Percentiles rank a stretch among this genome's conserved stretches.
Evolutionary conservation across 371 early-diverging fungal species (phyloP).

Genomic region (Chytridium lagenaria): DNA sequence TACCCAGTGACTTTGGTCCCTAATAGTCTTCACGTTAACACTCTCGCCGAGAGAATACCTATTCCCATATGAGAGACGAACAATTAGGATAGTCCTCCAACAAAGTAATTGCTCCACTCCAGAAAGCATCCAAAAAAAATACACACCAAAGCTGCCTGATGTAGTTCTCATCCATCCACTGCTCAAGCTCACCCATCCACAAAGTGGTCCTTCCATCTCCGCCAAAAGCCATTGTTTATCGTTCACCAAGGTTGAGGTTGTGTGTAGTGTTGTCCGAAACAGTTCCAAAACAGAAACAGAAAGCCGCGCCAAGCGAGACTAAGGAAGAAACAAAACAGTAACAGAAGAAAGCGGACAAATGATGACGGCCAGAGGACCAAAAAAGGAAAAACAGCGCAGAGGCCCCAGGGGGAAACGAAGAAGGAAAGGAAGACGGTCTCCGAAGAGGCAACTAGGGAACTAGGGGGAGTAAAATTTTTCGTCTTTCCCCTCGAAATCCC

Average conservation of each 20-base stretch:
- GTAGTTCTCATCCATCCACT: conserved; percentile 84
- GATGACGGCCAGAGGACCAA: background rate
- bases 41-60: conserved; percentile 65
- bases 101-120: background rate
- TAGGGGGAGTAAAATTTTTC: too few relatives aligned
- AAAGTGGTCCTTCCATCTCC: conserved; percentile 41
- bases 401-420: too few relatives aligned
- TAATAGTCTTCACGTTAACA: conserved; percentile 85
- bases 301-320: background rate
- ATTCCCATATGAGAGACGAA: background rate
- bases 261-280: too few relatives aligned
- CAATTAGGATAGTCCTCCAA: background rate
- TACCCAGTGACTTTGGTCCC: conserved; percentile 79
- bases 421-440: too few relatives aligned
- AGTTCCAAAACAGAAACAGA: background rate
- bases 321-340: background rate
- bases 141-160: conserved; percentile 71
- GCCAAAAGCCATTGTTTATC: background rate
- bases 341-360: background rate
- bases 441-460: too few relatives aligned
- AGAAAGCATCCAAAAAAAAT: background rate
- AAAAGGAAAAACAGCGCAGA: background rate
- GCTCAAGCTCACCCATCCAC: conserved; percentile 84
- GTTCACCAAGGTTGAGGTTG: too few relatives aligned
- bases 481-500: too few relatives aligned